Evolutionary conservation across 371 early-diverging fungal genomes (phyloP), one percentile per base, ranked within the genome.

Genomic region (Funneliformis caledonium): DNA sequence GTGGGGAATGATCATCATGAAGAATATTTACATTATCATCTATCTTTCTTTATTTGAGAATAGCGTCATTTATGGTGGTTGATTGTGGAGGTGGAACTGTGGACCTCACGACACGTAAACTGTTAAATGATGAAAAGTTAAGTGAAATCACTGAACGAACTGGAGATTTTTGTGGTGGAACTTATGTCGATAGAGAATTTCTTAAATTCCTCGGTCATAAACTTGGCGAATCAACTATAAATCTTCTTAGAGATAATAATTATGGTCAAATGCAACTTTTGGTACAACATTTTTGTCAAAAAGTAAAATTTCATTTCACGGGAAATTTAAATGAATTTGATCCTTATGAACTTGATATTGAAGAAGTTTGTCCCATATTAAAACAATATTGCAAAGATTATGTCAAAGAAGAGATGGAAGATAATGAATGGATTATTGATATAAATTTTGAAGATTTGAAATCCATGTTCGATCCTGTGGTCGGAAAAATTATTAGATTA

Each of bases 71-170:
- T 81, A 88, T 91, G 86, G 88, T 91, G 48, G 89, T 89, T 80
- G 91, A 91, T 84, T 90, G 90, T 59, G 91, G 91, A 80, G 90
- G 91, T 76, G 90, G 90, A 73, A 91, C 91, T 1, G 89, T 90
- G 0, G 90, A 91, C 82, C 72, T 91, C 76, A 89, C 70, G 22
- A 60, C 47, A 14, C 37, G 80, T 33, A 37, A 22, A 37, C 16
- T 79, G 0, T 47, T 59, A 22, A 4, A 10, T n/a, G 19, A 59
- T 9, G 26, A 72, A 2, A 1, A 22, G 22, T 16, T 79, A 7
- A 47, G 61, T 2, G 80, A 79, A 60, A 14, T 70, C 19, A 79
- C 80, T 12, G 72, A 70, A 79, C 45, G 70, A 43, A 42, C 72
- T 2, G 72, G 70, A 9, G 80, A 79, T 59, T 79, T 70, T 52